A percentile compares a stretch with the other conserved stretches of the same genome.
phyloP scores from a whole-genome alignment of 176 grass and related monocot genomes.

The Triticum dicoccoides region DNA sequence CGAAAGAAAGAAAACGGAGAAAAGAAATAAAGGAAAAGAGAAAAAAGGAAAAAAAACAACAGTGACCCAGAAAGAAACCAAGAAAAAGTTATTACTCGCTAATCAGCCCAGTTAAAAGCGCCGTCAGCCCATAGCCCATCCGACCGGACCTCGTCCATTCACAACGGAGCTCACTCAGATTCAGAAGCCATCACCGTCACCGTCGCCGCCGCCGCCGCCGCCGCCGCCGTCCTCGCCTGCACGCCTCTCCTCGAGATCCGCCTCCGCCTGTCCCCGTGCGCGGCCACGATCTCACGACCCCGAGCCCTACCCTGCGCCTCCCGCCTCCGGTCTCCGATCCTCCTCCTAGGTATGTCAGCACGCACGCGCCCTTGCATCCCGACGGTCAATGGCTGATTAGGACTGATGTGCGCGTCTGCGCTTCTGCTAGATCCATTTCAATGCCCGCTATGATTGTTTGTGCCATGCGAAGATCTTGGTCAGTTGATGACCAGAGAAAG shows the following conservation, averaged over 20 bases:
- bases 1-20: too few relatives aligned
- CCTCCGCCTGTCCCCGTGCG: background rate
- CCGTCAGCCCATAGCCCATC: background rate
- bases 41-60: too few relatives aligned
- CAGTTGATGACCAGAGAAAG: too few relatives aligned
- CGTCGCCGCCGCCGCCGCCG: too few relatives aligned
- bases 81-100: too few relatives aligned
- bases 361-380: background rate
- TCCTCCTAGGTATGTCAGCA: background rate
- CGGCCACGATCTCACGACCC: background rate
- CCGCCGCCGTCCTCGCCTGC: too few relatives aligned
- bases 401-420: background rate
- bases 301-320: background rate
- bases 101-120: too few relatives aligned
- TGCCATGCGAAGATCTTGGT: too few relatives aligned
- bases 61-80: too few relatives aligned
- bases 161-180: background rate
- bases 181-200: background rate
- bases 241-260: too few relatives aligned
- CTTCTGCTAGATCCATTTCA: background rate
- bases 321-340: background rate
- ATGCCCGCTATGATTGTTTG: too few relatives aligned
- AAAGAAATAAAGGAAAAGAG: too few relatives aligned
- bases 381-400: background rate
- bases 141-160: background rate